These are phyloP conservation scores for Apophysomyces elegans DNA, from an alignment of 371 early-diverging fungal species.

Conservation along the genomic window DNA sequence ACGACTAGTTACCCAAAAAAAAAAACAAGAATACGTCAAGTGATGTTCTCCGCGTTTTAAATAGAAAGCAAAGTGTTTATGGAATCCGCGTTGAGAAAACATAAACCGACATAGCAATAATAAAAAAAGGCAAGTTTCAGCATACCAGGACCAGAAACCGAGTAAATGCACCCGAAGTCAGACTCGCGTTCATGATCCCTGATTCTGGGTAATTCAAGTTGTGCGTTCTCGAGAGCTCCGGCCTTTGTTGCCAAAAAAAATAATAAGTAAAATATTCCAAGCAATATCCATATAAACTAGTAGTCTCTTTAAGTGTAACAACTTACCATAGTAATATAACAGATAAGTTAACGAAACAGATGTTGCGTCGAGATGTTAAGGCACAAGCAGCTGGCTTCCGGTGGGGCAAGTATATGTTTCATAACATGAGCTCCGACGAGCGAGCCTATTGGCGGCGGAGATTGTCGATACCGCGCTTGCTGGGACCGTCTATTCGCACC, in stretches of 20 bases:
- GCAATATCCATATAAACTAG: background rate
- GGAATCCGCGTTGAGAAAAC: slow-evolving; percentile 2
- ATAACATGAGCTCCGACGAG: background rate
- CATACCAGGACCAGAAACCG: slow-evolving; percentile 99
- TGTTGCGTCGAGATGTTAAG: slow-evolving; percentile 9
- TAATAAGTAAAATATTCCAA: background rate
- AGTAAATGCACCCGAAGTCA: slow-evolving; percentile 92
- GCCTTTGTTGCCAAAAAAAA: slow-evolving; percentile 51
- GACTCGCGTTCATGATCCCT: slow-evolving; percentile 90
- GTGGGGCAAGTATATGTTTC: background rate
- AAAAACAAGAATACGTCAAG: slow-evolving; percentile 9
- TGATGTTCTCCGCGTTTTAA: slow-evolving; percentile 9
- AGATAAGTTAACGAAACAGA: slow-evolving; percentile 5
- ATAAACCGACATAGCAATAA: slow-evolving; percentile 2
- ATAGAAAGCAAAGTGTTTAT: background rate
- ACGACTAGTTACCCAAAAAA: slow-evolving; percentile 72
- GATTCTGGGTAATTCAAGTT: slow-evolving; percentile 76
- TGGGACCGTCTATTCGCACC: too few species aligned
- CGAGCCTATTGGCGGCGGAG: too few species aligned
- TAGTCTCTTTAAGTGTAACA: background rate
- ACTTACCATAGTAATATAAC: slow-evolving; percentile 4
- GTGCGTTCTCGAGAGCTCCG: slow-evolving; percentile 85
- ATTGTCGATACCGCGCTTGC: too few species aligned
- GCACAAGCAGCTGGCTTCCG: slow-evolving; percentile 5
- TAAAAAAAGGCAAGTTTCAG: slow-evolving; percentile 11